A percentile compares a stretch with the other conserved stretches of the same genome.
Conservation (phyloP, 768 basidiomycete species). For the Nidularia pulvinata region DNA sequence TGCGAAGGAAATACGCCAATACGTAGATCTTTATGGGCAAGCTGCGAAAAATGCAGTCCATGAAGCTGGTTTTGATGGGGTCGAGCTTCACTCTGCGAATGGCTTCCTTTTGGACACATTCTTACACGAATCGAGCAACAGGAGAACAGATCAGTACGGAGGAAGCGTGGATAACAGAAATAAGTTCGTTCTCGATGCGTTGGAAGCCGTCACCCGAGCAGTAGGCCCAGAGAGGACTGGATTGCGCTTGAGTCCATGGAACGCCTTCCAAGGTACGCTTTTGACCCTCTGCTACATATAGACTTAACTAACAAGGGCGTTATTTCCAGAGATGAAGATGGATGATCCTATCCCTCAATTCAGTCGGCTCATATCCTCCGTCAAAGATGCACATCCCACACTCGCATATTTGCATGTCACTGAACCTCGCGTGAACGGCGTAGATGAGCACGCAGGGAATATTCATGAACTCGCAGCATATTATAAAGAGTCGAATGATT, state of each 20-base stretch:
- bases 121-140: slow-evolving; percentile 53
- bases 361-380: slow-evolving; percentile 27
- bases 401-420: slow-evolving; percentile 40
- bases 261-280: slow-evolving; percentile 29
- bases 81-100: slow-evolving; percentile 53
- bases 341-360: slow-evolving; percentile 37
- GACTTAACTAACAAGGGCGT: neutral
- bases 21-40: slow-evolving; percentile 1
- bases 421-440: slow-evolving; percentile 13
- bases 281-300: too few species aligned
- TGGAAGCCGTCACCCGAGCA: slow-evolving; percentile 42
- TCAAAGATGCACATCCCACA: slow-evolving; percentile 25
- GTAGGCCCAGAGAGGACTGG: slow-evolving; percentile 55
- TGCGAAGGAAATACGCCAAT: neutral
- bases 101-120: slow-evolving; percentile 56
- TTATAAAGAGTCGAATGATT: neutral
- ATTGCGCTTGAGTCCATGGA: slow-evolving; percentile 62
- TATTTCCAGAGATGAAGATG: slow-evolving; percentile 31
- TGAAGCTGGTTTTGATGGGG: slow-evolving; percentile 1
- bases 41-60: slow-evolving; percentile 2
- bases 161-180: slow-evolving; percentile 65
- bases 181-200: slow-evolving; percentile 55
- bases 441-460: neutral
- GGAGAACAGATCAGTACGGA: slow-evolving; percentile 63
- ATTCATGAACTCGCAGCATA: neutral